phyloP scores from a whole-genome alignment of 1,284 basidiomycete species.

The Thelephora terrestris region DNA sequence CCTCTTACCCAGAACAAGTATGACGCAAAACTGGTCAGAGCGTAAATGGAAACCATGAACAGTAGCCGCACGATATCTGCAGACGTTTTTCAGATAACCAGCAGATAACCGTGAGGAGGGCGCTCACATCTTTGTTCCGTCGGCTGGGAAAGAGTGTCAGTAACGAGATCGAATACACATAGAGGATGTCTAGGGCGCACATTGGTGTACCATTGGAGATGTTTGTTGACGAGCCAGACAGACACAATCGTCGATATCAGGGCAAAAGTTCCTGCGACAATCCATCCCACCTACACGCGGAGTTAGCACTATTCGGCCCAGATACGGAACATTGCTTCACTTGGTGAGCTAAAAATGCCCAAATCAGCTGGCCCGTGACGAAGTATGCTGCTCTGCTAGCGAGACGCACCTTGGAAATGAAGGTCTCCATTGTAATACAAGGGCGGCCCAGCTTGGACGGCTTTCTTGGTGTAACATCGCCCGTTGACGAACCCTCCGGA shows the following conservation, averaged over 20 bases:
- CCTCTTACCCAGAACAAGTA: conserved; percentile 58
- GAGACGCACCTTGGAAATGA: conserved; percentile 44
- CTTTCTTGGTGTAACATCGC: conserved; percentile 30
- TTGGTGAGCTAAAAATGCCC: conserved; percentile 33
- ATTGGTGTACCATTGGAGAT: conserved; percentile 65
- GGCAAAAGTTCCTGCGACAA: conserved; percentile 54
- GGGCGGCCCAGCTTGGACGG: conserved; percentile 35
- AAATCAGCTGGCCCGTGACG: conserved; percentile 1
- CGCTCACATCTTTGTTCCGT: conserved; percentile 52
- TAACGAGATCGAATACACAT: conserved; percentile 1
- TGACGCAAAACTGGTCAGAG: conserved; percentile 54
- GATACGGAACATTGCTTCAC: conserved; percentile 19
- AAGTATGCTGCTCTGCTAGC: neutral
- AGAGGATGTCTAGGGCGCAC: conserved; percentile 26
- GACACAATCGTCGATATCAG: conserved; percentile 45
- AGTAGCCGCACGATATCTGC: conserved; percentile 63
- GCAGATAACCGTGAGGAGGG: neutral
- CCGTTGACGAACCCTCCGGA: conserved; percentile 21
- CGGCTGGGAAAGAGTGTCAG: conserved; percentile 34
- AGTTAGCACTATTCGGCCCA: neutral
- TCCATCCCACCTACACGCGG: conserved; percentile 54
- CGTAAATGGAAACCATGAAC: conserved; percentile 74
- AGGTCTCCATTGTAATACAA: conserved; percentile 54
- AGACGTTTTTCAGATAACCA: too few relatives aligned
- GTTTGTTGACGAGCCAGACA: conserved; percentile 63